Evolutionary conservation across 2,329 filamentous ascomycete genomes (phyloP), one percentile per base, ranked within the genome.

Genomic region (Diplodia intermedia): DNA sequence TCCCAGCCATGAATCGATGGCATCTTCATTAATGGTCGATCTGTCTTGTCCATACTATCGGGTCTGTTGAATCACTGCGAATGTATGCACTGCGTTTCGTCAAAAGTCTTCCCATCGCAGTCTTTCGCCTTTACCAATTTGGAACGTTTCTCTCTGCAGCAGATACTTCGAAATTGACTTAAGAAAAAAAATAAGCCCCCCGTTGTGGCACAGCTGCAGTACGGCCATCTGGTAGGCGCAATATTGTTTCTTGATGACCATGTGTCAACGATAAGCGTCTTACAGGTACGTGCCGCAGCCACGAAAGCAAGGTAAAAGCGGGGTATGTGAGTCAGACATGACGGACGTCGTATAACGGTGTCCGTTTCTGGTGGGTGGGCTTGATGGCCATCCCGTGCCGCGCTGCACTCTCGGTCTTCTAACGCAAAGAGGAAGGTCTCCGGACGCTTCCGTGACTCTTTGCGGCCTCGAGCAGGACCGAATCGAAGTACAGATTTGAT

Each of bases 301-400:
- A 47, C 18, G 18, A 47, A 8, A n/a, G 55, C 9, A 49, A 61
- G 40, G 29, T 4, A 50, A 62, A 62, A 50, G 57, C 43, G 57
- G 57, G 57, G 57, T 62, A 31, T 43, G 40, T 62, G 57, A 62
- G 26, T 62, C 57, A 62, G 57, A 62, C 36, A 49, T 40, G n/a
- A 33, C 14, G 26, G n/a, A 50, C 43, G 8, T 62, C 43, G 7
- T 26, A 7, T 4, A 43, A 33, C 57, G 14, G 29, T 49, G 26
- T 18, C 26, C 7, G 14, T 23, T 40, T 20, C 18, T 43, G 14
- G n/a, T 3, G 33, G 33, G 6, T 33, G 15, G 26, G 7, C 33
- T 36, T 36, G 53, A 20, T 8, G n/a, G 31, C 7, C 9, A 38
- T 20, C 12, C 26, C n/a, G 23, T n/a, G 54, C 31, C 54, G 23